Percentiles rank a stretch among this genome's conserved stretches.
Evolutionary conservation across 148 eudicot genomes (phyloP).

Genomic region (Nepenthes gracilis): DNA sequence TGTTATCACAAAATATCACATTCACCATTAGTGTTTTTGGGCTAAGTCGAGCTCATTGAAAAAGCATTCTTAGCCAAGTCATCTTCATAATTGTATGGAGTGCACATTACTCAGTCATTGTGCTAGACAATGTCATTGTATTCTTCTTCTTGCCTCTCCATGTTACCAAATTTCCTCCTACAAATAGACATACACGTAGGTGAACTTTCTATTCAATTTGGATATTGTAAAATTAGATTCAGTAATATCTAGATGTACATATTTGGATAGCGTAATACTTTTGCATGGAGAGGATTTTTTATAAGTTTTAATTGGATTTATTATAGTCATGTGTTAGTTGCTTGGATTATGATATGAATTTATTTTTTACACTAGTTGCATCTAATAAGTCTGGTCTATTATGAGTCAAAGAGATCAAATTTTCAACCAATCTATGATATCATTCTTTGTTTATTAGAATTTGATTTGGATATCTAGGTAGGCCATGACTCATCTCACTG

Average conservation of each 20-base stretch:
- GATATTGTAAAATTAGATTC: background rate
- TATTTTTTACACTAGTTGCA: background rate
- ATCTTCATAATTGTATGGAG: background rate
- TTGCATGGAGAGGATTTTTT: background rate
- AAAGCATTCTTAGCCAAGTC: background rate
- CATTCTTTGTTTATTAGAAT: background rate
- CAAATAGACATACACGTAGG: background rate
- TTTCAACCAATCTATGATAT: background rate
- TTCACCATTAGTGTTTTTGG: too few species aligned
- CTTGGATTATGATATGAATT: background rate
- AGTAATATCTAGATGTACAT: background rate
- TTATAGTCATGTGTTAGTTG: background rate
- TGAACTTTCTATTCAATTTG: background rate
- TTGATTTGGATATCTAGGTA: too few species aligned
- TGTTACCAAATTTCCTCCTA: background rate
- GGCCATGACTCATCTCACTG: too few species aligned
- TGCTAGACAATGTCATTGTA: background rate
- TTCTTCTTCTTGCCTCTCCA: background rate
- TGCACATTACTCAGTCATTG: background rate
- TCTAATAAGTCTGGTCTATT: background rate
- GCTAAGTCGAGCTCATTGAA: too few species aligned
- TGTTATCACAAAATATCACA: too few species aligned
- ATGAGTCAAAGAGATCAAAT: background rate
- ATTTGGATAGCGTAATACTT: background rate
- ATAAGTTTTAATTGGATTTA: background rate